These are phyloP conservation scores for Monosporascus sp. DNA, from an alignment of 2,329 filamentous ascomycete species.

Conservation along the genomic window DNA sequence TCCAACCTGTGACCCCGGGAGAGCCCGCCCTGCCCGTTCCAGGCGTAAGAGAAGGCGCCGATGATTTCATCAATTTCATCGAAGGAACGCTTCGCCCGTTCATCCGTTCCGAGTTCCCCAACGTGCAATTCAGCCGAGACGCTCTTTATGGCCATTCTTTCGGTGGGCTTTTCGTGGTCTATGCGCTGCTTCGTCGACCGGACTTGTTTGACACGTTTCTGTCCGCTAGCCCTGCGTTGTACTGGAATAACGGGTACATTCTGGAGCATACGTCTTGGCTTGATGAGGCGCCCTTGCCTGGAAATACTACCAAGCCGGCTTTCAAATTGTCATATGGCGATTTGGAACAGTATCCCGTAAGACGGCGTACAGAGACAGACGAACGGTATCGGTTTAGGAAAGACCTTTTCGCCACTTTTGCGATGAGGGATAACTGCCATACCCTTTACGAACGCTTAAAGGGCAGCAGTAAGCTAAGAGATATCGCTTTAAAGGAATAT, in stretches of 20 bases:
- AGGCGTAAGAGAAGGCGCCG: slow-evolving; percentile 6
- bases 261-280: slow-evolving; percentile 10
- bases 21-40: slow-evolving; percentile 5
- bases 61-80: slow-evolving; percentile 20
- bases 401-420: slow-evolving; percentile 7
- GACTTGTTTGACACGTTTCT: slow-evolving; percentile 22
- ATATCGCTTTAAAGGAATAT: slow-evolving; percentile 19
- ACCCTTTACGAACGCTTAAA: slow-evolving; percentile 13
- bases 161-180: slow-evolving; percentile 18
- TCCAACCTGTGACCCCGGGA: slow-evolving; percentile 13
- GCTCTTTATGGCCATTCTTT: slow-evolving; percentile 14
- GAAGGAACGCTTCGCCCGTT: slow-evolving; percentile 16
- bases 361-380: slow-evolving; percentile 16
- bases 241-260: slow-evolving; percentile 14
- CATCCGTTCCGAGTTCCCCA: slow-evolving; percentile 14
- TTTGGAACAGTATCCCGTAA: slow-evolving; percentile 14
- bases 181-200: slow-evolving; percentile 14
- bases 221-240: slow-evolving; percentile 16
- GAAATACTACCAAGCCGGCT: slow-evolving; percentile 9
- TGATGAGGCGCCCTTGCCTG: slow-evolving; percentile 4
- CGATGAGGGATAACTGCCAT: slow-evolving; percentile 13
- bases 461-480: slow-evolving; percentile 10
- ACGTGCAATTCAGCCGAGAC: slow-evolving; percentile 8
- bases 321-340: slow-evolving; percentile 17
- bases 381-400: slow-evolving; percentile 11